Conservation (phyloP, 2,329 filamentous ascomycete genomes). For the Colletotrichum gigasporum region DNA sequence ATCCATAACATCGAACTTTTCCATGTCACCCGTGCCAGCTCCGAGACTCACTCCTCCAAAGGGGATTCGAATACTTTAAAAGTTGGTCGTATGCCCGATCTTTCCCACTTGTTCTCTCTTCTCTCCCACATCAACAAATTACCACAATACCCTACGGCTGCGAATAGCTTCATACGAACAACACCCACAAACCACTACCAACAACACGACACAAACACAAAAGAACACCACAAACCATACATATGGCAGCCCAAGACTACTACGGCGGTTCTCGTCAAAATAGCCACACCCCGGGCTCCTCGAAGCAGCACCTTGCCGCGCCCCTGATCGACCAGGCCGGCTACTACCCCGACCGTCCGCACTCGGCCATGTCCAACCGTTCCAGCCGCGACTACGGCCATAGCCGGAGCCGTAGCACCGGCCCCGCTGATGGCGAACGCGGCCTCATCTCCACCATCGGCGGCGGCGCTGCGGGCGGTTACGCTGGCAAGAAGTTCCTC, state of each 20-base stretch:
- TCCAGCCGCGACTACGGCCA: constrained; percentile 25
- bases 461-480: constrained; percentile 62
- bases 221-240: neutral
- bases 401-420: constrained; percentile 14
- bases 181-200: neutral
- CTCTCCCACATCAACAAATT: neutral
- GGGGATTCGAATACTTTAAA: constrained; percentile 14
- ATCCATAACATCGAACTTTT: constrained; percentile 15
- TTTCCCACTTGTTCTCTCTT: neutral
- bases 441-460: constrained; percentile 64
- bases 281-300: constrained; percentile 19
- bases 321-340: constrained; percentile 6
- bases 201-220: neutral
- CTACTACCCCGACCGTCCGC: constrained; percentile 24
- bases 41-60: too few relatives aligned
- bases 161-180: neutral
- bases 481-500: constrained; percentile 63
- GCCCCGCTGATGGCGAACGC: constrained; percentile 54
- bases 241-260: constrained; percentile 38
- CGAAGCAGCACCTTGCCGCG: constrained; percentile 1
- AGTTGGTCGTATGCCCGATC: neutral
- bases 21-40: neutral
- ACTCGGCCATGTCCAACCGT: constrained; percentile 11
- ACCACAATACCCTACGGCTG: neutral
- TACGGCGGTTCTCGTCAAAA: constrained; percentile 33